phyloP scores from a whole-genome alignment of 352 stramenopile genomes.

The Globisporangium takayamanum region DNA sequence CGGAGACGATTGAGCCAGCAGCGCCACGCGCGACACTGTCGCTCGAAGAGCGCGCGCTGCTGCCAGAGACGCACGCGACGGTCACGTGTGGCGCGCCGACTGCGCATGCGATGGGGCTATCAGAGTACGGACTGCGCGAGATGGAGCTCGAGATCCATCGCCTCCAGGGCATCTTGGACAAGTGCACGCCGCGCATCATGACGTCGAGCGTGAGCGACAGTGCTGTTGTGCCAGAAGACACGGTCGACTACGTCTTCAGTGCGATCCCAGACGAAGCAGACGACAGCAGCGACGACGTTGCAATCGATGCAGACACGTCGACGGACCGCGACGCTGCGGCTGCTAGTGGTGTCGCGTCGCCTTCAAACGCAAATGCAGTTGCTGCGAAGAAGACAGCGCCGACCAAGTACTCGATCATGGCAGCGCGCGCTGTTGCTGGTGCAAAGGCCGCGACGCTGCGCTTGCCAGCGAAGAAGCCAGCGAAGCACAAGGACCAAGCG shows the following conservation, averaged over 20 bases:
- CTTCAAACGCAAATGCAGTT: constrained; percentile 5
- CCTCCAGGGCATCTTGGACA: constrained; percentile 54
- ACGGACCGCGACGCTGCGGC: constrained; percentile 13
- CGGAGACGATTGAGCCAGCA: not conserved
- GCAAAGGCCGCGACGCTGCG: constrained; percentile 43
- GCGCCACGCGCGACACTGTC: constrained; percentile 16
- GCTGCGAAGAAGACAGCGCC: constrained; percentile 13
- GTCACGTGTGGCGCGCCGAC: constrained; percentile 79
- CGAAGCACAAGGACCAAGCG: constrained; percentile 32
- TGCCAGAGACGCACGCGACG: constrained; percentile 56
- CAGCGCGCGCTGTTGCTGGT: constrained; percentile 45
- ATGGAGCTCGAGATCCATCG: constrained; percentile 81
- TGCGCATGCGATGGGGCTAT: constrained; percentile 72
- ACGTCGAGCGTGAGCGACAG: constrained; percentile 22
- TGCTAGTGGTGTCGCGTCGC: constrained; percentile 11
- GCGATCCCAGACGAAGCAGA: constrained; percentile 34
- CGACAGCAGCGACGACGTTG: constrained; percentile 27
- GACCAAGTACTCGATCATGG: constrained; percentile 58
- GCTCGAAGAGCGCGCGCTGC: constrained; percentile 32
- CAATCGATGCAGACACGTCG: constrained; percentile 8
- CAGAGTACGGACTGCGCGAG: constrained; percentile 67
- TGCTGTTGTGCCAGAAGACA: constrained; percentile 43
- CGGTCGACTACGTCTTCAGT: constrained; percentile 40
- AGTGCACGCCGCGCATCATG: constrained; percentile 37
- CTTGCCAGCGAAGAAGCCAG: constrained; percentile 33